Conservation (phyloP, 2,329 filamentous ascomycete species). For the Trichoderma sp. region DNA sequence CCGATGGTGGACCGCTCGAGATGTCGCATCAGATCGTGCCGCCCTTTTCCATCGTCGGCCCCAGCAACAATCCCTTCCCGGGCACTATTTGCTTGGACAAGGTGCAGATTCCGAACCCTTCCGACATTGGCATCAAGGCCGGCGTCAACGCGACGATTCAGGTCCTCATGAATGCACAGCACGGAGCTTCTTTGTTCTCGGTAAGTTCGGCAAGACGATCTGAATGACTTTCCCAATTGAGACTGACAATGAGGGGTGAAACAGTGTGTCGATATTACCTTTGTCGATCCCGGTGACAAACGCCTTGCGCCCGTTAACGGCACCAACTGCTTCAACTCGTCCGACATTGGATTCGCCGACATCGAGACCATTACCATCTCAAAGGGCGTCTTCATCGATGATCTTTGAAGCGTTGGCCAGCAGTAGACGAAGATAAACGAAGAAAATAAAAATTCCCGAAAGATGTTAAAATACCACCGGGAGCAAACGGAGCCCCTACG, state of each 20-base stretch:
- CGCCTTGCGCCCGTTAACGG: constrained; percentile 68
- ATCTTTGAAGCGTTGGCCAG: neutral
- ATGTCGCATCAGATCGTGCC: constrained; percentile 81
- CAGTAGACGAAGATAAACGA: neutral
- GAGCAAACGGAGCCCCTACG: neutral
- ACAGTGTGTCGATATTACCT: constrained; percentile 92
- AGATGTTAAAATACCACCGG: neutral
- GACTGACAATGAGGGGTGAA: too few species aligned
- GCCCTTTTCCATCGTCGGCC: constrained; percentile 79
- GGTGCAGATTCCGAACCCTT: constrained; percentile 66
- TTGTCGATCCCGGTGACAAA: constrained; percentile 71
- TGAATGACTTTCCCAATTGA: too few species aligned
- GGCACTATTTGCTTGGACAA: constrained; percentile 88
- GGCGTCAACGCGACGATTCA: constrained; percentile 91
- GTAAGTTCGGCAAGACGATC: too few species aligned
- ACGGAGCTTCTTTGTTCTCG: constrained; percentile 79
- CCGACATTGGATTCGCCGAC: constrained; percentile 70
- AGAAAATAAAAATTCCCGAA: neutral
- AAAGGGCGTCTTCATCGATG: neutral
- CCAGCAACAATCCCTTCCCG: constrained; percentile 76
- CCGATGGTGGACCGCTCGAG: constrained; percentile 67
- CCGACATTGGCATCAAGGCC: constrained; percentile 64
- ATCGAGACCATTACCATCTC: constrained; percentile 65
- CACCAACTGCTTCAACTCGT: constrained; percentile 86
- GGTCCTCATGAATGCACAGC: constrained; percentile 75